Evolutionary conservation across 768 basidiomycete genomes (phyloP).

Genomic region (Obba rivulosa): DNA sequence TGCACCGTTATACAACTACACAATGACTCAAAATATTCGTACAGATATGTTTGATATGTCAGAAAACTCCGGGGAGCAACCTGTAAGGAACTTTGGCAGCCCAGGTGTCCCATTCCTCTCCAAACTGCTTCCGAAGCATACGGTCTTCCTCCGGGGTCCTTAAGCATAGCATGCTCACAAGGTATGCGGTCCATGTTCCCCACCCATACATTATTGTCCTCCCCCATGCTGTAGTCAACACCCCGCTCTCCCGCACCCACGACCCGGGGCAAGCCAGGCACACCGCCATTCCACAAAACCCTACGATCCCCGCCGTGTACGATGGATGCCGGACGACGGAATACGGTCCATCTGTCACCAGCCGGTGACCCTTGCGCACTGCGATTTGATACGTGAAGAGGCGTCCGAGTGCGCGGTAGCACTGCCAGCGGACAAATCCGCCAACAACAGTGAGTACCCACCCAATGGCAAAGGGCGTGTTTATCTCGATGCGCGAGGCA

Average conservation of each 20-base stretch:
- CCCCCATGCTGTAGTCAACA: not conserved
- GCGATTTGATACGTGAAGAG: conserved; percentile 24
- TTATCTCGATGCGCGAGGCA: not conserved
- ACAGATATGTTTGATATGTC: no score
- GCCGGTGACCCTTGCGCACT: conserved; percentile 16
- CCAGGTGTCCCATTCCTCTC: not conserved
- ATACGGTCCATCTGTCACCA: conserved; percentile 24
- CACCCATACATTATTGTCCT: not conserved
- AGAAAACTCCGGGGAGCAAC: not conserved
- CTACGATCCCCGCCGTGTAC: conserved; percentile 13
- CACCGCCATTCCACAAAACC: conserved; percentile 6
- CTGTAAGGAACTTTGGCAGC: not conserved
- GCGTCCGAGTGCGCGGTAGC: conserved; percentile 20
- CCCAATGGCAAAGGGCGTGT: not conserved
- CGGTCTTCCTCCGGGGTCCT: not conserved
- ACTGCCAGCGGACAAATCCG: conserved; percentile 7
- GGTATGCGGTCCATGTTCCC: not conserved
- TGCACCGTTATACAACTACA: no score
- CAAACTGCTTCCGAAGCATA: not conserved
- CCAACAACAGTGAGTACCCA: not conserved
- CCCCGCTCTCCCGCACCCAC: conserved; percentile 1
- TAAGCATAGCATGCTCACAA: not conserved
- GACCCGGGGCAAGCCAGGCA: conserved; percentile 1
- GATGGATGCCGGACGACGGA: conserved; percentile 23
- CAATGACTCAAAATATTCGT: not conserved